A percentile compares a stretch with the other conserved stretches of the same genome.
Conservation (phyloP, 2,329 filamentous ascomycete species). For the Paecilomyces dactylethromorphus region DNA sequence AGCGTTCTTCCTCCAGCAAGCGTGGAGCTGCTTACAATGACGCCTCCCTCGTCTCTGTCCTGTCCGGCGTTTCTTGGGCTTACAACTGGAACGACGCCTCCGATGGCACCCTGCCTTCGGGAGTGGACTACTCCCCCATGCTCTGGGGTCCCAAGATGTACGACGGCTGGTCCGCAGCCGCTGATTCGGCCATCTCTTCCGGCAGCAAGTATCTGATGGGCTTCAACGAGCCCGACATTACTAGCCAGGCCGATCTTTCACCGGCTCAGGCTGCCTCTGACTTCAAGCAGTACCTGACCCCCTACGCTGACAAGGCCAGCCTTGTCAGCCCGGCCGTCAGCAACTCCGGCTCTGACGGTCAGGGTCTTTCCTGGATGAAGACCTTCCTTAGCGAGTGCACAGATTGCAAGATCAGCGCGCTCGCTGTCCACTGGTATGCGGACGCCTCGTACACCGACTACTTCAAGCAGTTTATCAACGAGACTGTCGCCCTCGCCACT, state of each 20-base stretch:
- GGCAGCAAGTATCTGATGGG: constrained; percentile 33
- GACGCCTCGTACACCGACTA: constrained; percentile 13
- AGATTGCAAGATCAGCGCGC: constrained; percentile 33
- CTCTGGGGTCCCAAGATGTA: constrained; percentile 37
- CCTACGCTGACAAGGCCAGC: constrained; percentile 26
- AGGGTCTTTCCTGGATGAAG: constrained; percentile 36
- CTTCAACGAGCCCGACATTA: constrained; percentile 43
- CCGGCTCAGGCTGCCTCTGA: constrained; percentile 27
- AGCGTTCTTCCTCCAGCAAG: constrained; percentile 12
- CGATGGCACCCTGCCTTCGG: constrained; percentile 22
- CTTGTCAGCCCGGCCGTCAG: constrained; percentile 39
- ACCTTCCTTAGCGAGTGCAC: constrained; percentile 32
- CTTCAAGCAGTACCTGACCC: constrained; percentile 34
- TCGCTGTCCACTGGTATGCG: constrained; percentile 42
- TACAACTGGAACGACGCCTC: constrained; percentile 38
- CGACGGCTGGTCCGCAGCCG: constrained; percentile 25
- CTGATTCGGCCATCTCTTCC: constrained; percentile 26
- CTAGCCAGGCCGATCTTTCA: constrained; percentile 31
- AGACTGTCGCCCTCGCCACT: constrained; percentile 27
- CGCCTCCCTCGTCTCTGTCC: constrained; percentile 21
- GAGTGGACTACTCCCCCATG: constrained; percentile 40
- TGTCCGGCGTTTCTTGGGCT: constrained; percentile 34
- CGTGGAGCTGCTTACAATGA: constrained; percentile 37
- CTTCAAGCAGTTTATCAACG: constrained; percentile 32
- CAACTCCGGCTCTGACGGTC: constrained; percentile 23